Evolutionary conservation across 2,329 filamentous ascomycete genomes (phyloP).

Genomic region (Fusarium miscanthi): DNA sequence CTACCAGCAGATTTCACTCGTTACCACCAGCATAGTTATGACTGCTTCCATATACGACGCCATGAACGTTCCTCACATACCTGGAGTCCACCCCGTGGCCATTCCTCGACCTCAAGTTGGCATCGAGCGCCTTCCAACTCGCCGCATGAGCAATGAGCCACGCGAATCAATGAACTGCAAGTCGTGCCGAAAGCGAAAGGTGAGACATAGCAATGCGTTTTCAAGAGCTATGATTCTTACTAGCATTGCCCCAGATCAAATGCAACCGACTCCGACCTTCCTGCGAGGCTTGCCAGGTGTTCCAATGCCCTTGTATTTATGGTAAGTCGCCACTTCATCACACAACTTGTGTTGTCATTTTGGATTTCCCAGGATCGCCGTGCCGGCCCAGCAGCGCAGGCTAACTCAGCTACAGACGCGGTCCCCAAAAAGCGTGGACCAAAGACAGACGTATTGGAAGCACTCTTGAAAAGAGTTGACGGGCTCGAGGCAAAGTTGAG

Average conservation of each 20-base stretch:
- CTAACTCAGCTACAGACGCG: slow-evolving; percentile 68
- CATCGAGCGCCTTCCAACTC: slow-evolving; percentile 80
- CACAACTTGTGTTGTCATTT: not conserved
- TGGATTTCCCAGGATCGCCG: not conserved
- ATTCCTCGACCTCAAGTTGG: slow-evolving; percentile 83
- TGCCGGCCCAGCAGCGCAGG: not conserved
- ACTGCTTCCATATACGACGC: slow-evolving; percentile 54
- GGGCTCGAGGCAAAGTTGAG: slow-evolving; percentile 84
- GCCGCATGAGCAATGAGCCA: slow-evolving; percentile 78
- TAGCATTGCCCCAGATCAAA: slow-evolving; percentile 75
- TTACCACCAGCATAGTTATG: slow-evolving; percentile 47
- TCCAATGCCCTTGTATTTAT: slow-evolving; percentile 89
- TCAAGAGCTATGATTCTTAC: slow-evolving; percentile 13
- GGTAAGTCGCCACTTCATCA: slow-evolving; percentile 63
- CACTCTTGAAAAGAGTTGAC: slow-evolving; percentile 85
- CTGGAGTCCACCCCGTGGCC: slow-evolving; percentile 59
- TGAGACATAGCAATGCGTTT: slow-evolving; percentile 50
- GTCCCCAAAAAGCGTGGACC: slow-evolving; percentile 90
- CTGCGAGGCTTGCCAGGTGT: slow-evolving; percentile 90
- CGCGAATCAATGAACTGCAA: slow-evolving; percentile 97
- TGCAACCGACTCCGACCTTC: slow-evolving; percentile 87
- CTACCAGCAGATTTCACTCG: not conserved
- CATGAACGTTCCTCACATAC: slow-evolving; percentile 56
- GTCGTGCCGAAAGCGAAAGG: slow-evolving; percentile 92
- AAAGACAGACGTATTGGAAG: slow-evolving; percentile 89